Evolutionary conservation across 2,329 filamentous ascomycete genomes (phyloP).

Genomic region (Didymosphaeria variabile): DNA sequence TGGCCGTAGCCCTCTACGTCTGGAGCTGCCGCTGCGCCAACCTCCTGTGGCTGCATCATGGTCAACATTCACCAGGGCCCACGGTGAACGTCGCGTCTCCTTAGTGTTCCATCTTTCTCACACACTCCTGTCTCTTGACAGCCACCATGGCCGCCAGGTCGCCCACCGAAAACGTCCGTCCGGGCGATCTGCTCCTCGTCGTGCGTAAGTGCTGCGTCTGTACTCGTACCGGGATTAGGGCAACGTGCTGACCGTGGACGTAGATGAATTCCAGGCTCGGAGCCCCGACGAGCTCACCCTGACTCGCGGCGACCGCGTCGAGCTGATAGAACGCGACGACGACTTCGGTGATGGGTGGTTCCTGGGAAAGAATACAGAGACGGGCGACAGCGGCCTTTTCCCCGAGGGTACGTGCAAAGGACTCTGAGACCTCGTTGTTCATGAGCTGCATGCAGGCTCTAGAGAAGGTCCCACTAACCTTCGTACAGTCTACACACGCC

Average conservation of each 20-base stretch:
- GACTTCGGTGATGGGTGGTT: conserved; percentile 92
- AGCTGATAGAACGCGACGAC: conserved; percentile 84
- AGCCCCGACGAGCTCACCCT: conserved; percentile 93
- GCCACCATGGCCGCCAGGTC: conserved; percentile 43
- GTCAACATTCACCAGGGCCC: conserved; percentile 19
- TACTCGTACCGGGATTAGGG: not conserved
- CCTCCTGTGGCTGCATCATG: conserved; percentile 24
- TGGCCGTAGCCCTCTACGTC: conserved; percentile 16
- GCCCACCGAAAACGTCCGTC: conserved; percentile 61
- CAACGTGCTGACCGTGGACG: conserved; percentile 20
- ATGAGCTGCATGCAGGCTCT: not conserved
- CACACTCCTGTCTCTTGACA: conserved; percentile 10
- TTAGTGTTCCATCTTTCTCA: conserved; percentile 3
- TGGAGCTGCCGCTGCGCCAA: conserved; percentile 15
- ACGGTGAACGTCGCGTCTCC: conserved; percentile 30
- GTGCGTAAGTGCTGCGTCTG: conserved; percentile 67
- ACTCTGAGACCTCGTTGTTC: conserved; percentile 16
- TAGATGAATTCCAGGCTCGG: conserved; percentile 91
- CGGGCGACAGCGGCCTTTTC: conserved; percentile 79
- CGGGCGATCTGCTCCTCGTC: conserved; percentile 74
- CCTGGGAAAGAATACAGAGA: conserved; percentile 76
- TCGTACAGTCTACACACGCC: conserved; percentile 67
- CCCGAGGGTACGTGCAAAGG: conserved; percentile 71
- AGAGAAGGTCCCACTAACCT: conserved; percentile 1
- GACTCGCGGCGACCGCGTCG: conserved; percentile 82